Conservation (phyloP, 176 grass and related monocot species). For the Carex kokanica region DNA sequence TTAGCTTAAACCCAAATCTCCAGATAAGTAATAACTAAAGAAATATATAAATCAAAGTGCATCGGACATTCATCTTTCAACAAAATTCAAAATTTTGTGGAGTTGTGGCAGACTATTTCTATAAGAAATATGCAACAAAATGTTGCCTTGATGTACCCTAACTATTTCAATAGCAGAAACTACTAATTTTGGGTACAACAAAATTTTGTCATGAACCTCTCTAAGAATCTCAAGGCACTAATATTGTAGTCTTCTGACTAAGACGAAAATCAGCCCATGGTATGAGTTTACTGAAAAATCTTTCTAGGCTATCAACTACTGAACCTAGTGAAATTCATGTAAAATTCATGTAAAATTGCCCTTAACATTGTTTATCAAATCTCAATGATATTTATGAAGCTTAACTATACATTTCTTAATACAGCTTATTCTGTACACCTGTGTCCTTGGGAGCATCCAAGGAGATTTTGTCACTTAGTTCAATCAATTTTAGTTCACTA, state of each 20-base stretch:
- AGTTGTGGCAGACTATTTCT: no score
- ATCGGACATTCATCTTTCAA: no score
- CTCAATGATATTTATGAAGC: neutral
- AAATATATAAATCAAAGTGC: no score
- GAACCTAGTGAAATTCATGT: neutral
- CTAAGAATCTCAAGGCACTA: neutral
- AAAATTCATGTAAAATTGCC: neutral
- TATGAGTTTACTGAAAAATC: neutral
- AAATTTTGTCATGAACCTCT: neutral
- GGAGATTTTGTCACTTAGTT: no score
- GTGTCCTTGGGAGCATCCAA: slow-evolving; percentile 51
- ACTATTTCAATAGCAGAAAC: neutral
- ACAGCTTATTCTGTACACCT: slow-evolving; percentile 77
- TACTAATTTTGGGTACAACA: neutral
- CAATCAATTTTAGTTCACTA: no score
- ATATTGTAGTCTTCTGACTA: neutral
- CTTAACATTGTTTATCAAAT: slow-evolving; percentile 13
- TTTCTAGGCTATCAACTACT: neutral
- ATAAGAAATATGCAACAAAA: neutral
- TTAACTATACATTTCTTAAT: neutral
- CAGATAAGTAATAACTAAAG: no score
- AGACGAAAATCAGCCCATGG: neutral
- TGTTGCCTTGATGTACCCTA: neutral
- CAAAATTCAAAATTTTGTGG: no score
- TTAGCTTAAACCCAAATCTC: no score